These are phyloP conservation scores for Aspergillus alliaceus DNA, from an alignment of 2,329 filamentous ascomycete species.

Conservation along the genomic window DNA sequence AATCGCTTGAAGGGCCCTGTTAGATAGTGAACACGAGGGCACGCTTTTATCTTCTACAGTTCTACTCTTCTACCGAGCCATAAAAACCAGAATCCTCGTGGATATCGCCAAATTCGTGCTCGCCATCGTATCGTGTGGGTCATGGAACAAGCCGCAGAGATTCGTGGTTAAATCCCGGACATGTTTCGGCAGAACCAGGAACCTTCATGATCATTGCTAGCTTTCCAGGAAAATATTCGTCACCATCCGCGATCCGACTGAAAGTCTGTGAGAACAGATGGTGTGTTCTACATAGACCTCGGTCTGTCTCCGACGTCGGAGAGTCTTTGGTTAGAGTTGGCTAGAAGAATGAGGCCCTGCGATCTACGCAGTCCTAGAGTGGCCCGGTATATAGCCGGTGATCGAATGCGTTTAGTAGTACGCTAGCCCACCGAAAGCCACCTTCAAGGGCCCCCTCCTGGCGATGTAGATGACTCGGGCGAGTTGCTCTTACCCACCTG, in stretches of 20 bases:
- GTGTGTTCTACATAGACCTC: conserved; percentile 14
- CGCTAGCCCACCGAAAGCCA: background rate
- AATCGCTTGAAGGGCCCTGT: conserved; percentile 8
- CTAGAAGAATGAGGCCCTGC: background rate
- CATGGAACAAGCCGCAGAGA: background rate
- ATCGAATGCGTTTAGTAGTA: background rate
- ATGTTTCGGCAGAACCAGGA: conserved; percentile 2
- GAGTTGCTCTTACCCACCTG: background rate
- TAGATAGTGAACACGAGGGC: conserved; percentile 4
- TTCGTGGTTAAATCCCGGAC: background rate
- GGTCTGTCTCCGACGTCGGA: conserved; percentile 14
- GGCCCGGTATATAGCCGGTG: background rate
- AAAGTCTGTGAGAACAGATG: no score
- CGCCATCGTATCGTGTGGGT: background rate
- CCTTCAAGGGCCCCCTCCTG: background rate
- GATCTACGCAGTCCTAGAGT: conserved; percentile 5
- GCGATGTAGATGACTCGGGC: background rate
- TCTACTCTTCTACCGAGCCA: no score
- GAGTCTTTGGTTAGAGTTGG: background rate
- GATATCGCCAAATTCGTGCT: background rate
- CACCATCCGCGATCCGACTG: background rate
- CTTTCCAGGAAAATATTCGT: background rate
- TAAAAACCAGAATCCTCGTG: background rate
- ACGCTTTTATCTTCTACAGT: background rate
- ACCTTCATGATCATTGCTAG: background rate